These are phyloP conservation scores for Hibiscus trionum DNA, from an alignment of 345 rosid species.

Conservation along the genomic window DNA sequence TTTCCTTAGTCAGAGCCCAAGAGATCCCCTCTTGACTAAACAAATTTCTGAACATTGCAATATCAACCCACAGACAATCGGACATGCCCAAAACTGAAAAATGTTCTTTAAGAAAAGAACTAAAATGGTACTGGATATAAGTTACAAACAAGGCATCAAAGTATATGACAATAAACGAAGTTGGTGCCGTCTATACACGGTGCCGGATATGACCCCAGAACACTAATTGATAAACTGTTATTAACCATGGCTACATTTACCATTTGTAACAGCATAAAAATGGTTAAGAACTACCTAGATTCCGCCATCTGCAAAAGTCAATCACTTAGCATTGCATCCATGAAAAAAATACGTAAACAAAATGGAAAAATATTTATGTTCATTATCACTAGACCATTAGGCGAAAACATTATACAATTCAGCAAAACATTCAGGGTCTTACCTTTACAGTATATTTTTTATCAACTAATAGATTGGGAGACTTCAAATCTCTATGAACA, in stretches of 20 bases:
- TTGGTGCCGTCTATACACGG: background rate
- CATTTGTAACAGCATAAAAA: background rate
- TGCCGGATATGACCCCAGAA: background rate
- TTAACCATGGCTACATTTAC: background rate
- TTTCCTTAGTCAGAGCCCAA: background rate
- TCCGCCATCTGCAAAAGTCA: background rate
- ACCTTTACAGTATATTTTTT: conserved; percentile 96
- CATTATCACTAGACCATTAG: background rate
- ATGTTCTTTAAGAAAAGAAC: background rate
- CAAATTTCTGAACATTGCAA: background rate
- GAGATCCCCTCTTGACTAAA: background rate
- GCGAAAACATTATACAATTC: background rate
- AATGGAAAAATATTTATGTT: background rate
- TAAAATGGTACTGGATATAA: background rate
- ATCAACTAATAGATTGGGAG: conserved; percentile 97
- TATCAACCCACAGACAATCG: background rate
- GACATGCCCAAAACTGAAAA: background rate
- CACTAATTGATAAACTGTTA: background rate
- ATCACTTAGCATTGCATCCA: background rate
- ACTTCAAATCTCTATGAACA: conserved; percentile 94
- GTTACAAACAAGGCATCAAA: background rate
- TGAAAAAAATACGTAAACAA: background rate
- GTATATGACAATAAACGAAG: background rate
- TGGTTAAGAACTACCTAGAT: background rate
- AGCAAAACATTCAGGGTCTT: conserved; percentile 8